Conservation (phyloP, 352 stramenopile genomes). For the Phytophthora pseudosyringae region DNA sequence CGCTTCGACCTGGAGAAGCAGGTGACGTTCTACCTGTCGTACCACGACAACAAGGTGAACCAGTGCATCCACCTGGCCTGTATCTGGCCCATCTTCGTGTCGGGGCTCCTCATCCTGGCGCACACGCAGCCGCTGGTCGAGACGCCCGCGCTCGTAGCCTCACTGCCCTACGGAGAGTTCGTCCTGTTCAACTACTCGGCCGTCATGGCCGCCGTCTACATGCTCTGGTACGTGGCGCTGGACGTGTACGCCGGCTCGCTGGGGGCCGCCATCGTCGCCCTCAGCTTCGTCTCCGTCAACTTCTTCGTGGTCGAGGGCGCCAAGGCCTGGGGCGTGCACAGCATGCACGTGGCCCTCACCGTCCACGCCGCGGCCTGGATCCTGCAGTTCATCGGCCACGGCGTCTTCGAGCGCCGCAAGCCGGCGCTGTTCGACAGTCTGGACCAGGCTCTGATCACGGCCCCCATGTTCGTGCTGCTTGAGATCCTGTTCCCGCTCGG, state of each 20-base stretch:
- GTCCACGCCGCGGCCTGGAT: slow-evolving; percentile 77
- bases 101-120: slow-evolving; percentile 72
- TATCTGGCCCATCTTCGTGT: slow-evolving; percentile 90
- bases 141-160: slow-evolving; percentile 33
- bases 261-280: slow-evolving; percentile 59
- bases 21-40: slow-evolving; percentile 87
- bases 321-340: slow-evolving; percentile 41
- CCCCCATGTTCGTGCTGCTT: slow-evolving; percentile 90
- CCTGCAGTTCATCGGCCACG: slow-evolving; percentile 86
- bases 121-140: slow-evolving; percentile 49
- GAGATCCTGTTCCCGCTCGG: slow-evolving; percentile 83
- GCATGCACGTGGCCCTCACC: slow-evolving; percentile 63
- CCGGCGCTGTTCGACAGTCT: slow-evolving; percentile 89
- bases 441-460: slow-evolving; percentile 84
- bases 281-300: slow-evolving; percentile 67
- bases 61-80: slow-evolving; percentile 86
- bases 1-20: slow-evolving; percentile 89
- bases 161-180: slow-evolving; percentile 54
- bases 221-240: slow-evolving; percentile 83
- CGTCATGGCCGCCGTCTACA: slow-evolving; percentile 71
- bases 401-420: slow-evolving; percentile 85
- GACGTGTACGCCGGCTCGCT: slow-evolving; percentile 68
- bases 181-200: slow-evolving; percentile 72
- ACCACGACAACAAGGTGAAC: slow-evolving; percentile 87
- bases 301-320: slow-evolving; percentile 54